A percentile compares a stretch with the other conserved stretches of the same genome.
Conservation (phyloP, 2,329 filamentous ascomycete species). For the Alternaria sp. region DNA sequence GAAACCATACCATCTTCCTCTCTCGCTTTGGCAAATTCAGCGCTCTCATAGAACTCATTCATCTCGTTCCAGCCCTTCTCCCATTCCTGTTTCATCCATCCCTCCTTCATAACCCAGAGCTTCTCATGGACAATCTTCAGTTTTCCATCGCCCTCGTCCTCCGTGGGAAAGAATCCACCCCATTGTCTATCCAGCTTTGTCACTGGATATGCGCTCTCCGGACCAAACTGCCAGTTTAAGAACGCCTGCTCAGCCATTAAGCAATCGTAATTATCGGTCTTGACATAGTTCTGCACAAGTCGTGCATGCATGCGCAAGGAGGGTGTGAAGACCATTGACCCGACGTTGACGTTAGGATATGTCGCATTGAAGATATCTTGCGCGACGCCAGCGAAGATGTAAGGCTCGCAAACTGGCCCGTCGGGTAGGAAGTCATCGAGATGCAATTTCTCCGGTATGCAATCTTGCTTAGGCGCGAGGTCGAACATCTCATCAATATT, state of each 20-base stretch:
- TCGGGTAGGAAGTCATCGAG: conserved; percentile 36
- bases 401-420: conserved; percentile 39
- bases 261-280: conserved; percentile 41
- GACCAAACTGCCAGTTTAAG: conserved; percentile 45
- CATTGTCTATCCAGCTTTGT: conserved; percentile 36
- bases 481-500: conserved; percentile 46
- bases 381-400: conserved; percentile 41
- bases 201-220: conserved; percentile 39
- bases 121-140: conserved; percentile 50
- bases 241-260: conserved; percentile 48
- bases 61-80: conserved; percentile 36
- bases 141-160: conserved; percentile 32
- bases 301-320: conserved; percentile 41
- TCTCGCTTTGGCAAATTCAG: conserved; percentile 29
- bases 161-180: conserved; percentile 38
- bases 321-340: conserved; percentile 44
- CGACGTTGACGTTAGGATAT: conserved; percentile 42
- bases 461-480: conserved; percentile 28
- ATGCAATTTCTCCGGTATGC: conserved; percentile 31
- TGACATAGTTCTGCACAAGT: conserved; percentile 45
- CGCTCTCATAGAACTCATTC: conserved; percentile 35
- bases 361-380: conserved; percentile 26
- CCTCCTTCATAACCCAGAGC: conserved; percentile 35
- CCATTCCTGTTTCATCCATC: conserved; percentile 41
- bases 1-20: conserved; percentile 16